Percentiles rank a stretch among this genome's conserved stretches.
These are phyloP conservation scores for Fusarium neocosmosporiellum DNA, from an alignment of 2,329 filamentous ascomycete genomes.

Conservation along the genomic window DNA sequence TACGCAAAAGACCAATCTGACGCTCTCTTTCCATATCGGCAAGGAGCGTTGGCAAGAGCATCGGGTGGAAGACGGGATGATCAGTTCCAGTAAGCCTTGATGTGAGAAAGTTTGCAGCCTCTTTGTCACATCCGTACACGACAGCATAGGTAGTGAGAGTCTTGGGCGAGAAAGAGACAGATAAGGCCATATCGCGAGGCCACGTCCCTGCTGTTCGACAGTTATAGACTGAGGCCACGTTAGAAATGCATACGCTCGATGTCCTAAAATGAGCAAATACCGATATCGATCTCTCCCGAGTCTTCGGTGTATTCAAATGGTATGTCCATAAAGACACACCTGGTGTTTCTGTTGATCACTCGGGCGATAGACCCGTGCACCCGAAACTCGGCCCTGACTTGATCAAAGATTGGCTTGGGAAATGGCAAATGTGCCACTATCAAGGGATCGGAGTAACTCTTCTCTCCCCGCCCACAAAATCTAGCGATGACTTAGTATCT, in stretches of 20 bases:
- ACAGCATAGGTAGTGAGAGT: background rate
- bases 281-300: background rate
- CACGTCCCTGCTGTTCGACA: background rate
- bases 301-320: background rate
- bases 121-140: background rate
- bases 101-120: background rate
- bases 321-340: background rate
- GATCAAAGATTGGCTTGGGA: background rate
- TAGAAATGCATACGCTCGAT: accelerated
- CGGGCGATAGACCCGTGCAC: conserved; percentile 4
- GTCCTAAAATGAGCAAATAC: accelerated
- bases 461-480: background rate
- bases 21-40: conserved; percentile 3
- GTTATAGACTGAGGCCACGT: background rate
- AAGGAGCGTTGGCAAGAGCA: background rate
- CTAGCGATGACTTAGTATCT: background rate
- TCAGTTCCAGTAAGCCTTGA: background rate
- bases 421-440: background rate
- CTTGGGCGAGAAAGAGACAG: background rate
- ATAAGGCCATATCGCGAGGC: background rate
- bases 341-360: conserved; percentile 10
- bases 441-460: background rate
- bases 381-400: background rate
- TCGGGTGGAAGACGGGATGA: background rate
- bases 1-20: background rate